Conservation (phyloP, 1,284 basidiomycete genomes). For the Rhodotorula mucilaginosa region DNA sequence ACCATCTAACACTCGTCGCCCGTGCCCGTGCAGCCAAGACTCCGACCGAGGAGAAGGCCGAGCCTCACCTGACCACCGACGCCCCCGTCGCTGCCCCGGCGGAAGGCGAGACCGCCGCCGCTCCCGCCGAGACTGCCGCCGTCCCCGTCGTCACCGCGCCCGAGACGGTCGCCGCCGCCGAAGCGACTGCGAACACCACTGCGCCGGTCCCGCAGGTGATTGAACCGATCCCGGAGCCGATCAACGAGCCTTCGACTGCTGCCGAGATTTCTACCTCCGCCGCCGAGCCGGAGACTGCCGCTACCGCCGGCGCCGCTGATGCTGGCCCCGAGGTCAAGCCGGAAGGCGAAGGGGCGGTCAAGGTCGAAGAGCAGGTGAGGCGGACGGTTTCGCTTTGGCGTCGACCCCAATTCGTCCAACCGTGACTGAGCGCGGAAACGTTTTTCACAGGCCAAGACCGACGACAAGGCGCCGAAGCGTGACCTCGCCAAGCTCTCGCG, state of each 20-base stretch:
- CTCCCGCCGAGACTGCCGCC: neutral
- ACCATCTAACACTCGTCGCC: neutral
- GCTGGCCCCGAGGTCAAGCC: slow-evolving; percentile 1
- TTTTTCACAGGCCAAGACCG: slow-evolving; percentile 17
- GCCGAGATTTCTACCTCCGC: neutral
- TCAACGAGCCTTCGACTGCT: slow-evolving; percentile 18
- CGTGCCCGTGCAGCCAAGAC: slow-evolving; percentile 20
- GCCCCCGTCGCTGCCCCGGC: neutral
- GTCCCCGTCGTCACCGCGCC: slow-evolving; percentile 11
- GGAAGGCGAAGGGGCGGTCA: slow-evolving; percentile 20
- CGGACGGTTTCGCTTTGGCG: too few relatives aligned
- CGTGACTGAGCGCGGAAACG: neutral
- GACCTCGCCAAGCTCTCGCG: slow-evolving; percentile 36
- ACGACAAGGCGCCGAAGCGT: slow-evolving; percentile 30
- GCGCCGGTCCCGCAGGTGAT: slow-evolving; percentile 39
- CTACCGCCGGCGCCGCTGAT: neutral
- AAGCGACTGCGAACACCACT: slow-evolving; percentile 9
- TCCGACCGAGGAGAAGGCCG: slow-evolving; percentile 28
- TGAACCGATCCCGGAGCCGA: slow-evolving; percentile 10
- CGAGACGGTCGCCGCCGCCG: slow-evolving; percentile 19
- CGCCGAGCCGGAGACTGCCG: slow-evolving; percentile 8
- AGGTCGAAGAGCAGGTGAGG: slow-evolving; percentile 28
- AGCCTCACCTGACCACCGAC: slow-evolving; percentile 5
- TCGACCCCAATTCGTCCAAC: neutral
- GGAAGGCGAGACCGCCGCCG: neutral